Conservation (phyloP, 169 alveolate genomes). For the Hepatocystis sp. region DNA sequence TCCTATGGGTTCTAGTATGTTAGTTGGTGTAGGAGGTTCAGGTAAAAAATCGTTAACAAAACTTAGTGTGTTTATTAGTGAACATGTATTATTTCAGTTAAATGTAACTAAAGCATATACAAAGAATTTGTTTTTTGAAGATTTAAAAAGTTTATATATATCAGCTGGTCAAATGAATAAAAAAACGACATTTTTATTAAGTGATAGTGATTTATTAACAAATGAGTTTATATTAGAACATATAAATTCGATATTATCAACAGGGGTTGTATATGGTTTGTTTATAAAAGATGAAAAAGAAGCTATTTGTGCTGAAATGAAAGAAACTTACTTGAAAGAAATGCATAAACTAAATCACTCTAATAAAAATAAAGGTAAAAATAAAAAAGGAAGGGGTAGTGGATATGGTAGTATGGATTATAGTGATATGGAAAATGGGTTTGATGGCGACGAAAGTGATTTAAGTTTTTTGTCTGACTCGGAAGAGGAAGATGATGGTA, state of each 20-base stretch:
- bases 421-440: conserved; percentile 32
- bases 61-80: conserved; percentile 93
- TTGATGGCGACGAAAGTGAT: neutral
- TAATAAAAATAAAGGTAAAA: conserved; percentile 81
- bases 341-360: conserved; percentile 80
- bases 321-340: conserved; percentile 73
- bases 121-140: conserved; percentile 93
- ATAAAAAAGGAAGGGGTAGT: conserved; percentile 72
- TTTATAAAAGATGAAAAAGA: conserved; percentile 95
- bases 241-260: conserved; percentile 93
- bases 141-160: conserved; percentile 90
- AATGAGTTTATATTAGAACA: conserved; percentile 95
- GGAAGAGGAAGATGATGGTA: conserved; percentile 13
- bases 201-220: conserved; percentile 96
- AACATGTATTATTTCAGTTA: conserved; percentile 90
- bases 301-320: conserved; percentile 90
- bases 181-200: conserved; percentile 94
- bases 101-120: conserved; percentile 92
- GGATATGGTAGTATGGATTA: conserved; percentile 27
- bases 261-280: conserved; percentile 97
- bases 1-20: conserved; percentile 95
- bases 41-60: conserved; percentile 97
- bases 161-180: conserved; percentile 93
- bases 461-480: neutral
- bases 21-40: conserved; percentile 98